Evolutionary conservation across 1,284 basidiomycete species (phyloP), one percentile per base, ranked within the genome.

Genomic region (Mycena citricolor): DNA sequence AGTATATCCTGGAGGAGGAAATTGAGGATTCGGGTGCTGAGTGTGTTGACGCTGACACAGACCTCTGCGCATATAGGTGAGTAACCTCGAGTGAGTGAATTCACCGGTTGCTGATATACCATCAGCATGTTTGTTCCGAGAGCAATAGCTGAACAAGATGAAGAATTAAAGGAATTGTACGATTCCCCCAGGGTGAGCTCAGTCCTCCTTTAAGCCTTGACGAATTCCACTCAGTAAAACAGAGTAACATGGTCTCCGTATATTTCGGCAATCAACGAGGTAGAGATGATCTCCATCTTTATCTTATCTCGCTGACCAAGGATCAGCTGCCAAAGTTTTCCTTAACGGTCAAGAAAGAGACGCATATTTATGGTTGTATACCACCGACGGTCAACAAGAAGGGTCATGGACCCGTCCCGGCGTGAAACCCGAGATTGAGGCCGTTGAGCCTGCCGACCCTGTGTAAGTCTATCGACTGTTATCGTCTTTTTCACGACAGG

Each of bases 231-330:
- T 43, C 24, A 22, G 28, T 8, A 1, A 5, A 19, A 24, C 32
- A 48, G 50, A 44, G 16, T 8, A 28, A 26, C 10, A 39, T 51
- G 43, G 49, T 39, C 4, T 40, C 40, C 8, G 34, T 52, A 4
- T 45, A 20, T 7, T 21, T 49, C 36, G 51, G 51, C 8, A 14
- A 35, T 4, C 45, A 49, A 22, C 42, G 51, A 13, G 51, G 51
- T 42, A 23, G n/a, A n/a, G n/a, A n/a, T n/a, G n/a, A n/a, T n/a
- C n/a, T n/a, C n/a, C n/a, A n/a, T n/a, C 29, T 29, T n/a, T 17
- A 21, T 31, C 32, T 19, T 22, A 29, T 3, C 25, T n/a, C 16
- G 4, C 22, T 4, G 16, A n/a, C n/a, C n/a, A n/a, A n/a, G n/a
- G n/a, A n/a, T n/a, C 12, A 43, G 39, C 32, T 16, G 40, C 42